These are phyloP conservation scores for Brassica incana DNA, from an alignment of 345 rosid species.

Conservation along the genomic window DNA sequence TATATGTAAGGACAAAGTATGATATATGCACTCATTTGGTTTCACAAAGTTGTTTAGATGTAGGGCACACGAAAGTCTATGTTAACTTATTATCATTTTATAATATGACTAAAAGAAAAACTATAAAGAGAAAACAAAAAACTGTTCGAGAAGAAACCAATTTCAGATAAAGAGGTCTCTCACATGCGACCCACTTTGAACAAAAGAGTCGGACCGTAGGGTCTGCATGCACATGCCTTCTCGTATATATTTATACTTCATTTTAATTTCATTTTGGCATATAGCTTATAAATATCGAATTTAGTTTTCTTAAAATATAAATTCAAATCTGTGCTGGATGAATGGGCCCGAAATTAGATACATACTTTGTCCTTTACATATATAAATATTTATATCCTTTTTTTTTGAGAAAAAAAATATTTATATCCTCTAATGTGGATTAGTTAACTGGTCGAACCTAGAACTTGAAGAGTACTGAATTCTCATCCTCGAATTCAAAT, in stretches of 20 bases:
- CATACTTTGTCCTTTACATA: background rate
- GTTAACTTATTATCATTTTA: background rate
- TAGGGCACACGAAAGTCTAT: background rate
- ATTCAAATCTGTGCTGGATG: background rate
- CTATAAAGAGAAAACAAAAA: background rate
- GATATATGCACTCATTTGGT: constrained; percentile 33
- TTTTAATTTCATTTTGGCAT: constrained; percentile 15
- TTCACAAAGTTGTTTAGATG: constrained; percentile 31
- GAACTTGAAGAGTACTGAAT: background rate
- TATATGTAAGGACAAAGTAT: constrained; percentile 22
- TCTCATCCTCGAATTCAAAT: background rate
- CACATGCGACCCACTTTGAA: constrained; percentile 44
- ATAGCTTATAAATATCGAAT: constrained; percentile 25
- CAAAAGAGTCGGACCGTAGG: constrained; percentile 40
- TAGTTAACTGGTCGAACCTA: background rate
- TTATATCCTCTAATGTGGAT: background rate
- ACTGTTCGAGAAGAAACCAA: constrained; percentile 34
- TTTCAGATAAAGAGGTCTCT: constrained; percentile 34
- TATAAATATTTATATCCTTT: background rate
- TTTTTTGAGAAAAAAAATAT: too few relatives aligned
- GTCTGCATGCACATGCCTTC: constrained; percentile 42
- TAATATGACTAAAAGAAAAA: background rate
- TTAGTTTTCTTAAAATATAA: background rate
- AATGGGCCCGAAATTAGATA: background rate
- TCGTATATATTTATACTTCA: constrained; percentile 7